Base-by-base conservation (phyloP, 345 rosid species). In the Noccaea bulbosa region DNA sequence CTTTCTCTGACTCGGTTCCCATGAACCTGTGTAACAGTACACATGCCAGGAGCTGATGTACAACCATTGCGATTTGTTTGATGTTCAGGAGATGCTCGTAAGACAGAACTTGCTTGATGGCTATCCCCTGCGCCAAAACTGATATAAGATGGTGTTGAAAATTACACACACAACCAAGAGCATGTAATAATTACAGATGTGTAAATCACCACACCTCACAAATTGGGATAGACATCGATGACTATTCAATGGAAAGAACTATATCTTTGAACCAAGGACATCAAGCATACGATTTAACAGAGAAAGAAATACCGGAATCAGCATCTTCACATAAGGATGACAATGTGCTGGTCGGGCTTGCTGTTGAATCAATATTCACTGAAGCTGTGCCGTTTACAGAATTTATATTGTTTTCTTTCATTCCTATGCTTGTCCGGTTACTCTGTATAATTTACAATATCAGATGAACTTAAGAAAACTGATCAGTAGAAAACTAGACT, bases 341-440 rank as follows among this genome's bases (percentile, higher is more conserved):
- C 75, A 92, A 77, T 47, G 87, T 80, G 76, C 91, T 88, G 47
- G 89, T 87, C 75, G 98, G 94, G 81, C 92, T 84, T 59, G 92
- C 63, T 65, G 61, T 62, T 30, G 93, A 90, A 78, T 88, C 92
- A 9, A 87, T 81, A 81, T 78, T 80, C 70, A 80, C 87, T 14
- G 94, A 88, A 44, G 86, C 53, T 38, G 87, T 83, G 77, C 80
- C 80, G 14, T 73, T 80, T 71, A 62, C 71, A 52, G 78, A 75
- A 71, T 39, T 79, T 62, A 82, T 73, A 68, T 76, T 80, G 74
- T 58, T 71, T 77, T 83, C 93, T 79, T 78, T 83, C 57, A 75
- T 55, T 47, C 84, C 83, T 50, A 80, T 73, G 68, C 73, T 83
- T 51, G 92, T 74, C 74, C 87, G 84, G 83, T 73, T 83, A 57